phyloP scores from a whole-genome alignment of 306 rosid species.

The Erythrophleum fordii region DNA sequence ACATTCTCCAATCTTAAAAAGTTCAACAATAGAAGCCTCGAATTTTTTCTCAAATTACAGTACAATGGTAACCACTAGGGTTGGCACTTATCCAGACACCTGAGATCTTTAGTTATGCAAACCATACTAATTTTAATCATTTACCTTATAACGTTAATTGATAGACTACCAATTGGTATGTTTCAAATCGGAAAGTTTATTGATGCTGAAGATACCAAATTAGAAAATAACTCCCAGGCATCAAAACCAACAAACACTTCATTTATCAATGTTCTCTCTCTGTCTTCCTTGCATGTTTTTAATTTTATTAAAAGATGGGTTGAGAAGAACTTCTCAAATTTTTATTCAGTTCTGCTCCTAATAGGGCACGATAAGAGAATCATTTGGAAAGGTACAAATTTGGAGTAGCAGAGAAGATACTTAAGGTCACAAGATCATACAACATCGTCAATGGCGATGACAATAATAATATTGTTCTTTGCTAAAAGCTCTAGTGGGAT shows the following conservation, averaged over 20 bases:
- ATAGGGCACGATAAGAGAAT: neutral
- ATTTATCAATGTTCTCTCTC: neutral
- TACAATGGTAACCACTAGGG: neutral
- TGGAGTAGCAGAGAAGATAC: neutral
- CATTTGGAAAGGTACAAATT: neutral
- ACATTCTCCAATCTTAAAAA: constrained; percentile 7
- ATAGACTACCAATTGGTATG: neutral
- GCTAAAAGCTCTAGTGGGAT: constrained; percentile 7
- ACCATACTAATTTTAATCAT: neutral
- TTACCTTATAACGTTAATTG: neutral
- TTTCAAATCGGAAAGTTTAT: neutral
- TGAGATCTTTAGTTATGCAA: neutral
- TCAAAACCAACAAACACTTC: neutral
- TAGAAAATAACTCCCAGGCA: constrained; percentile 12
- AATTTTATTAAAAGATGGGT: neutral
- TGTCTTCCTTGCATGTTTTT: neutral
- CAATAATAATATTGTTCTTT: constrained; percentile 1
- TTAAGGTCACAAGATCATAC: neutral
- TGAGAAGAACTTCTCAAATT: constrained; percentile 5
- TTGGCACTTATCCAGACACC: neutral
- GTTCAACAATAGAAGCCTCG: constrained; percentile 5
- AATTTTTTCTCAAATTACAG: neutral
- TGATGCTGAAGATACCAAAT: neutral
- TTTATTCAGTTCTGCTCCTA: neutral
- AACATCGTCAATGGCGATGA: constrained; percentile 41